These are phyloP conservation scores for Typha latifolia DNA, from an alignment of 176 grass and related monocot species.

Conservation along the genomic window DNA sequence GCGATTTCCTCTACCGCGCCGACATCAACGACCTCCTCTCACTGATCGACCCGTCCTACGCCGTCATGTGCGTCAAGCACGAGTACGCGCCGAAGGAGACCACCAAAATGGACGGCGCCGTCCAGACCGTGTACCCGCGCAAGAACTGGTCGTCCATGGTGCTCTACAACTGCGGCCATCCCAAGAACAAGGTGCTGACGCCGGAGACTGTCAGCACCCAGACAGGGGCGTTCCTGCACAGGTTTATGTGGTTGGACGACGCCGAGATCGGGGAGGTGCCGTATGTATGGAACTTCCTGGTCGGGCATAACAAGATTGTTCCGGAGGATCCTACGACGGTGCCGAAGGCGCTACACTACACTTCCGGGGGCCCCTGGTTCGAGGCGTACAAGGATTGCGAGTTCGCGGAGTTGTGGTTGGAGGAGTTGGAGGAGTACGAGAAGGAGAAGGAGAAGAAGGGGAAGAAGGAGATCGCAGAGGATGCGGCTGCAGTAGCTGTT, in stretches of 20 bases:
- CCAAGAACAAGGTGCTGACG: conserved; percentile 68
- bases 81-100: conserved; percentile 59
- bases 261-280: conserved; percentile 69
- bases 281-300: conserved; percentile 86
- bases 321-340: conserved; percentile 30
- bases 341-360: conserved; percentile 72
- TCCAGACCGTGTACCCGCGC: conserved; percentile 74
- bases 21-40: conserved; percentile 35
- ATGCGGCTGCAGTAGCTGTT: background rate
- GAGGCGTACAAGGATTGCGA: conserved; percentile 66
- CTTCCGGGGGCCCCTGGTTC: conserved; percentile 70
- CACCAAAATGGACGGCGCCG: conserved; percentile 88
- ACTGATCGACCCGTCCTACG: conserved; percentile 8
- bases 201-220: conserved; percentile 65
- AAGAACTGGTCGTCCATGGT: conserved; percentile 99
- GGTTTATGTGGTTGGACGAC: conserved; percentile 83
- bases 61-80: conserved; percentile 73
- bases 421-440: conserved; percentile 44
- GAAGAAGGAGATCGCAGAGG: conserved; percentile 1
- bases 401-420: conserved; percentile 69
- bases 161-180: conserved; percentile 81
- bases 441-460: conserved; percentile 21
- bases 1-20: conserved; percentile 83
- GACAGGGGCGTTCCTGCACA: conserved; percentile 58
- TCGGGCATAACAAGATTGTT: conserved; percentile 71